These are phyloP conservation scores for Kodamaea restingae DNA, from an alignment of 805 yeast species.

Conservation along the genomic window DNA sequence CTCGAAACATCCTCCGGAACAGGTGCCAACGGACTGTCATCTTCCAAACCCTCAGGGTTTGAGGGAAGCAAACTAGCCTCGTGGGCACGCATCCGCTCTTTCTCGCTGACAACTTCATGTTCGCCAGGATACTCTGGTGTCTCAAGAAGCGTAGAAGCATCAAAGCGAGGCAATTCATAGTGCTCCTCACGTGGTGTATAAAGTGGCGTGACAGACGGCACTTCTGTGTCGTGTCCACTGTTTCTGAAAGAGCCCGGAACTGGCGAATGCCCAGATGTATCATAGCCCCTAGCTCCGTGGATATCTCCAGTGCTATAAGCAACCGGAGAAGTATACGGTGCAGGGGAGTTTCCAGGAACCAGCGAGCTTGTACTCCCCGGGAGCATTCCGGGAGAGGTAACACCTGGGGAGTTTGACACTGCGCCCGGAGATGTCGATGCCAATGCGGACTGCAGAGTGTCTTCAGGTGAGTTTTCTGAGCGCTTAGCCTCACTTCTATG, in stretches of 20 bases:
- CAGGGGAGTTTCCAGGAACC: neutral
- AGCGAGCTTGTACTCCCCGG: neutral
- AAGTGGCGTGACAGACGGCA: neutral
- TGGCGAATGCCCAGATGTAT: too few species aligned
- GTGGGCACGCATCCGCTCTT: slow-evolving; percentile 48
- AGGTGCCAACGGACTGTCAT: neutral
- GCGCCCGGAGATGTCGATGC: too few species aligned
- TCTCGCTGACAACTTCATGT: slow-evolving; percentile 42
- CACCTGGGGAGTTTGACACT: neutral
- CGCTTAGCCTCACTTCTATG: slow-evolving; percentile 35
- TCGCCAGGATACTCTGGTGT: slow-evolving; percentile 4
- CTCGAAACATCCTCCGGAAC: slow-evolving; percentile 1
- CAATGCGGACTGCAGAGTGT: neutral
- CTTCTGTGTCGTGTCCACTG: too few species aligned
- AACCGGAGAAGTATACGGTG: neutral
- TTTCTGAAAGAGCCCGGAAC: too few species aligned
- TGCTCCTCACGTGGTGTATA: neutral
- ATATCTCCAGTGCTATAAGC: neutral
- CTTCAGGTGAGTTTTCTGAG: neutral
- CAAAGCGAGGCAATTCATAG: neutral
- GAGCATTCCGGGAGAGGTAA: neutral
- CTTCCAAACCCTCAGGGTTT: slow-evolving; percentile 31
- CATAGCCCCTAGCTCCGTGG: too few species aligned
- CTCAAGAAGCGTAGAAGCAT: neutral
- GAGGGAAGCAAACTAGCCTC: slow-evolving; percentile 66